phyloP scores from a whole-genome alignment of 1,284 basidiomycete species.

The Rhodotorula sp. region DNA sequence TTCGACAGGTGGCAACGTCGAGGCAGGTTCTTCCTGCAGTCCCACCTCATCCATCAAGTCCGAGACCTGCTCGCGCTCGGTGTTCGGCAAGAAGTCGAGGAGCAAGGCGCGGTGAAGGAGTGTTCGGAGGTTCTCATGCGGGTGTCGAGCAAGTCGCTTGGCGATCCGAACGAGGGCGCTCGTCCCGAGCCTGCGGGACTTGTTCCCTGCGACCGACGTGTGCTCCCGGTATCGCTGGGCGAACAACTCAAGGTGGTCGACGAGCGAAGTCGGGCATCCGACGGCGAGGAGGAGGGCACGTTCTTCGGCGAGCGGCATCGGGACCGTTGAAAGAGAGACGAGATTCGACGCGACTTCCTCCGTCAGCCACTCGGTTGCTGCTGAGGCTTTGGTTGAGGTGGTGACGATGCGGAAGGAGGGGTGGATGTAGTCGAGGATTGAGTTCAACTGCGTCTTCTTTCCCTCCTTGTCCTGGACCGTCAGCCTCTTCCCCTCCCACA shows the following conservation, averaged over 20 bases:
- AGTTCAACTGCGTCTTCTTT: neutral
- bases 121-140: constrained; percentile 41
- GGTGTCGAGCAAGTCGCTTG: constrained; percentile 43
- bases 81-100: constrained; percentile 48
- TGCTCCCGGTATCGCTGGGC: constrained; percentile 44
- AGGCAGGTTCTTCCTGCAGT: constrained; percentile 38
- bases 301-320: constrained; percentile 49
- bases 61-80: constrained; percentile 44
- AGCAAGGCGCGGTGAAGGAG: constrained; percentile 46
- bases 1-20: constrained; percentile 33
- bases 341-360: constrained; percentile 48
- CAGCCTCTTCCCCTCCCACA: constrained; percentile 32
- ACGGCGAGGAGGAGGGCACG: constrained; percentile 29
- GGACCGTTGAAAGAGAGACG: constrained; percentile 45
- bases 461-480: neutral
- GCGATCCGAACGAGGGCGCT: constrained; percentile 48
- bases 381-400: constrained; percentile 41
- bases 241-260: constrained; percentile 39
- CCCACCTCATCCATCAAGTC: constrained; percentile 43
- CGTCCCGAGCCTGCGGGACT: constrained; percentile 49
- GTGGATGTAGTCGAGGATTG: constrained; percentile 35
- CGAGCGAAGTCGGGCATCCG: constrained; percentile 20
- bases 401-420: constrained; percentile 48
- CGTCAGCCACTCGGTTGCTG: constrained; percentile 47
- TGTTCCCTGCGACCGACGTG: constrained; percentile 39